These are phyloP conservation scores for Azolla pinnata DNA, from an alignment of 75 land plant genomes.

Conservation along the genomic window DNA sequence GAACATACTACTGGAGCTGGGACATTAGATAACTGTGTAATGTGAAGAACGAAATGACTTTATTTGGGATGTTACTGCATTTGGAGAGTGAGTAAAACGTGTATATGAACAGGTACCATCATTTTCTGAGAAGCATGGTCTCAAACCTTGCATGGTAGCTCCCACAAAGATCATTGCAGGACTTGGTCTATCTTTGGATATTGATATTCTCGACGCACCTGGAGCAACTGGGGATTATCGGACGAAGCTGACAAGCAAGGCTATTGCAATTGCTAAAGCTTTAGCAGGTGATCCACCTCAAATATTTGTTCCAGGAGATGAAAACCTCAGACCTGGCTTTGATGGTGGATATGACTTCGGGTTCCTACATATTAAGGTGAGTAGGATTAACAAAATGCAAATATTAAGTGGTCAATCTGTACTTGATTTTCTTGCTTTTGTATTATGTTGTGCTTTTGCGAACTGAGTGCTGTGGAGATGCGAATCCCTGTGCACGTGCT, in stretches of 20 bases:
- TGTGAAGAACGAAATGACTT: too few species aligned
- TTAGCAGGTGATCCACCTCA: slow-evolving; percentile 57
- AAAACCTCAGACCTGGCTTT: slow-evolving; percentile 56
- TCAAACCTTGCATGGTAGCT: slow-evolving; percentile 96
- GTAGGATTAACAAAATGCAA: not conserved
- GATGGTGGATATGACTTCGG: slow-evolving; percentile 93
- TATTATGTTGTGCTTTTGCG: too few species aligned
- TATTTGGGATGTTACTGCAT: not conserved
- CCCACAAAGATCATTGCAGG: slow-evolving; percentile 99
- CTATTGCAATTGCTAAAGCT: slow-evolving; percentile 76
- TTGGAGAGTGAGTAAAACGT: not conserved
- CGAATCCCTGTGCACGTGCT: too few species aligned
- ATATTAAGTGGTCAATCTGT: too few species aligned
- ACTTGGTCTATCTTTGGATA: slow-evolving; percentile 81
- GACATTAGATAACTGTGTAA: too few species aligned
- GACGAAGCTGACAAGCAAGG: slow-evolving; percentile 86
- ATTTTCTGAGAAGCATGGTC: slow-evolving; percentile 64
- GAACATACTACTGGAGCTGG: too few species aligned
- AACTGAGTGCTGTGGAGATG: too few species aligned
- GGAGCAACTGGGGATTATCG: slow-evolving; percentile 98
- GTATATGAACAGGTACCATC: slow-evolving; percentile 55
- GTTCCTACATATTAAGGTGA: slow-evolving; percentile 91
- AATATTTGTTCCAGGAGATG: slow-evolving; percentile 89
- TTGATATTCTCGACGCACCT: slow-evolving; percentile 95
- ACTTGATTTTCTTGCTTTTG: too few species aligned